phyloP scores from a whole-genome alignment of 1,284 basidiomycete genomes.

The Moesziomyces sp. region DNA sequence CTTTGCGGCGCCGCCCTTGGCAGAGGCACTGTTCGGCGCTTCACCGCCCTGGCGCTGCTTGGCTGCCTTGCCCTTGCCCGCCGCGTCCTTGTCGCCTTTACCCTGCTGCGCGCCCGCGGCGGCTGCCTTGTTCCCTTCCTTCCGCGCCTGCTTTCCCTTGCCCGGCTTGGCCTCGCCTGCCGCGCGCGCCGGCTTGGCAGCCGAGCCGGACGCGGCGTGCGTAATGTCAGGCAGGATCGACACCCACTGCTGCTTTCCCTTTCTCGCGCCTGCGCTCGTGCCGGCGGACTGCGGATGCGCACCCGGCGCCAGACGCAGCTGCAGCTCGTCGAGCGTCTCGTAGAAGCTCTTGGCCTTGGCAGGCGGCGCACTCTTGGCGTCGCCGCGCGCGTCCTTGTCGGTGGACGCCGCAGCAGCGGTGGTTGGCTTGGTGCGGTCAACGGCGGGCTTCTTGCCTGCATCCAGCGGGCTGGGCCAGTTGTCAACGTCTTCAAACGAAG shows the following conservation, averaged over 20 bases:
- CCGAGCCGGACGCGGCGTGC: constrained; percentile 6
- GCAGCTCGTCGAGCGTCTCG: constrained; percentile 46
- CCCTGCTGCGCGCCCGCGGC: constrained; percentile 6
- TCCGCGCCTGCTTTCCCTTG: constrained; percentile 19
- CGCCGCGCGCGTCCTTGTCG: constrained; percentile 1
- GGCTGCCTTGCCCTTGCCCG: constrained; percentile 4
- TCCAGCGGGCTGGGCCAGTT: constrained; percentile 50
- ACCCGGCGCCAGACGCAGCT: constrained; percentile 33
- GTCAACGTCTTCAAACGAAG: constrained; percentile 38
- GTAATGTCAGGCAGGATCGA: constrained; percentile 54
- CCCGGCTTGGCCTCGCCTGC: constrained; percentile 9
- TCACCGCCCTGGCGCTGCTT: constrained; percentile 1
- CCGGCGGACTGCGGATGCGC: constrained; percentile 8
- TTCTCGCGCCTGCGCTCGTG: constrained; percentile 17
- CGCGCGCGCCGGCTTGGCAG: constrained; percentile 6
- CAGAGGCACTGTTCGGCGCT: neutral
- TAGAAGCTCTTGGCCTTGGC: constrained; percentile 28
- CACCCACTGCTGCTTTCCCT: constrained; percentile 57
- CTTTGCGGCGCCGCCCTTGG: neutral
- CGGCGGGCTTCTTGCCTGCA: constrained; percentile 29
- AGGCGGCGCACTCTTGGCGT: constrained; percentile 1
- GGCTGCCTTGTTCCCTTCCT: constrained; percentile 14
- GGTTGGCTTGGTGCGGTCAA: constrained; percentile 7
- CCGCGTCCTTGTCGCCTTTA: constrained; percentile 7
- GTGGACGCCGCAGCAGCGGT: neutral